Conservation (phyloP, 352 stramenopile species). For the Globisporangium yorkense region DNA sequence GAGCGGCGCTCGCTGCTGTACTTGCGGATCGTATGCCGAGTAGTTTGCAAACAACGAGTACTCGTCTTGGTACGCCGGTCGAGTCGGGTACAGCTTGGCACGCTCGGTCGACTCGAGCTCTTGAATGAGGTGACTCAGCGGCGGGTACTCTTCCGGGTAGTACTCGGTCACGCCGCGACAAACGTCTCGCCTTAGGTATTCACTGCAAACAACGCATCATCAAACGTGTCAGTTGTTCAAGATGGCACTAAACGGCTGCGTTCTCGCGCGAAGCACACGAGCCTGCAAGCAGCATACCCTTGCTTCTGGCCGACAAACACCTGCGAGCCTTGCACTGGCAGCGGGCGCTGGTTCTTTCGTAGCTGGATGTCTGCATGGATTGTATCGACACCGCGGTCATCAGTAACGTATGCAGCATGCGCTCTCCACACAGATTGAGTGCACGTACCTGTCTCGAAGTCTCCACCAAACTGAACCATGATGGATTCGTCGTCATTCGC, state of each 20-base stretch:
- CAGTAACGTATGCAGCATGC: no score
- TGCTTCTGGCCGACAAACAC: conserved; percentile 78
- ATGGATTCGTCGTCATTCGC: conserved; percentile 35
- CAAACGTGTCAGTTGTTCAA: not conserved
- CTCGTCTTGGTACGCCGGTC: conserved; percentile 48
- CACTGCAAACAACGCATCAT: conserved; percentile 19
- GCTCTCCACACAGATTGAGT: not conserved
- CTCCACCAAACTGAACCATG: conserved; percentile 67
- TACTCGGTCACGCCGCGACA: conserved; percentile 84
- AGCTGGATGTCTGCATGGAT: conserved; percentile 48
- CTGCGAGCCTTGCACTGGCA: conserved; percentile 47
- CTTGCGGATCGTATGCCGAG: conserved; percentile 8
- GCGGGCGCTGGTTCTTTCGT: conserved; percentile 54
- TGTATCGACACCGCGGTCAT: not conserved
- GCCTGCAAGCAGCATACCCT: conserved; percentile 36
- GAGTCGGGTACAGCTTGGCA: conserved; percentile 51
- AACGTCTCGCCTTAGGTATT: conserved; percentile 62
- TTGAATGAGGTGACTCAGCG: conserved; percentile 66
- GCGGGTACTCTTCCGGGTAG: conserved; percentile 56
- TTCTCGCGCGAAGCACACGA: not conserved
- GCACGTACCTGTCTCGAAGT: conserved; percentile 65
- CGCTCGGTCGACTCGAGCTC: conserved; percentile 52
- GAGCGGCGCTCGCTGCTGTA: not conserved
- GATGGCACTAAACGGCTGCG: no score
- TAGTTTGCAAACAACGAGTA: conserved; percentile 74